A percentile compares a stretch with the other conserved stretches of the same genome.
These are phyloP conservation scores for Ulota crispa DNA, from an alignment of 225 moss, liverwort and hornwort genomes.

Conservation along the genomic window DNA sequence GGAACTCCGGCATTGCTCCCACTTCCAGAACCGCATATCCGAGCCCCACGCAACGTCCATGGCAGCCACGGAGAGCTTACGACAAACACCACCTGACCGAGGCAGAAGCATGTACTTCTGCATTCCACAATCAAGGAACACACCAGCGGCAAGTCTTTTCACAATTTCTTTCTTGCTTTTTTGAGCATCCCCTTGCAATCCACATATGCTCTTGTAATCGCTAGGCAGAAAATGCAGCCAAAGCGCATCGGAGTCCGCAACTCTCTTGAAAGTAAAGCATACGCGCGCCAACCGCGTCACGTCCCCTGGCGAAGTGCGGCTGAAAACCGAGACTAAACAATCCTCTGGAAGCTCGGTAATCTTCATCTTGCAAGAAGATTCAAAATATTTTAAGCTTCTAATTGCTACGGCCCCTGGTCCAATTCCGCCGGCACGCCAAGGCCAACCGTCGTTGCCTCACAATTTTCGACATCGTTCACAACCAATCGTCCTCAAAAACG, in stretches of 20 bases:
- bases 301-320: constrained; percentile 66
- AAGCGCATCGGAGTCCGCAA: constrained; percentile 52
- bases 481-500: not conserved
- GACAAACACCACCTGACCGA: constrained; percentile 65
- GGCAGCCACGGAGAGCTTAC: constrained; percentile 68
- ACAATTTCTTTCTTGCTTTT: constrained; percentile 60
- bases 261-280: constrained; percentile 58
- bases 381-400: not conserved
- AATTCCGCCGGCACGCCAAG: constrained; percentile 10
- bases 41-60: constrained; percentile 72
- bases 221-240: constrained; percentile 71
- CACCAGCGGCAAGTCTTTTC: constrained; percentile 59
- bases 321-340: constrained; percentile 57
- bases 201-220: constrained; percentile 56
- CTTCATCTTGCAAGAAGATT: constrained; percentile 29
- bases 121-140: constrained; percentile 52
- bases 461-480: constrained; percentile 5
- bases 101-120: constrained; percentile 71
- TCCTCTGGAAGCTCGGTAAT: constrained; percentile 72
- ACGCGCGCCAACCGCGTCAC: constrained; percentile 57
- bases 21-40: constrained; percentile 78
- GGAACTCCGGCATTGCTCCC: constrained; percentile 76
- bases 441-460: not conserved
- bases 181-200: constrained; percentile 1
- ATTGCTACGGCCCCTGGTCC: not conserved